phyloP scores from a whole-genome alignment of 495 filamentous ascomycete genomes.

The Penicillium lagena region DNA sequence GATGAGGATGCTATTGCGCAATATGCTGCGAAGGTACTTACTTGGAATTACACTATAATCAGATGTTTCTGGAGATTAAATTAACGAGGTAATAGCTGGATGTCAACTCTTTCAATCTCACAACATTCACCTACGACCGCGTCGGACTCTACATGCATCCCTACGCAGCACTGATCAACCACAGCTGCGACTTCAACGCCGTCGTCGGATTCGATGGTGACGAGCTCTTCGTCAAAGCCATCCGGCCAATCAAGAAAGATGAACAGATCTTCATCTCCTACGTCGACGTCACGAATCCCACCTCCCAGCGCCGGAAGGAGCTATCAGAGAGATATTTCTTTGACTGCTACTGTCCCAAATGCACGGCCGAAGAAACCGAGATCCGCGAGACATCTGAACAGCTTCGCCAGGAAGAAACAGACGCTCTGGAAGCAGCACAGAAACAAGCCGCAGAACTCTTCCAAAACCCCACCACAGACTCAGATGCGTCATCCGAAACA shows the following conservation, averaged over 20 bases:
- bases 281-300: slow-evolving; percentile 48
- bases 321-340: slow-evolving; percentile 59
- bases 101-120: slow-evolving; percentile 56
- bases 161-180: slow-evolving; percentile 54
- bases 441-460: slow-evolving; percentile 21
- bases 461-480: slow-evolving; percentile 6
- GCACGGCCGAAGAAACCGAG: slow-evolving; percentile 22
- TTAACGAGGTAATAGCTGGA: slow-evolving; percentile 31
- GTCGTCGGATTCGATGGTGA: slow-evolving; percentile 55
- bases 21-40: slow-evolving; percentile 33
- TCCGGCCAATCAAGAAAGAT: slow-evolving; percentile 40
- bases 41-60: neutral
- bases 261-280: slow-evolving; percentile 67
- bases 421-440: slow-evolving; percentile 14
- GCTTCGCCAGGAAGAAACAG: slow-evolving; percentile 1
- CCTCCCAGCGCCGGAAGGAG: slow-evolving; percentile 43
- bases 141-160: slow-evolving; percentile 59
- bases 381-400: slow-evolving; percentile 5
- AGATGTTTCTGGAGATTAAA: neutral
- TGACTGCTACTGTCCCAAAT: slow-evolving; percentile 54
- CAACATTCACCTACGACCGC: slow-evolving; percentile 49
- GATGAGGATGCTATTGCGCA: slow-evolving; percentile 29
- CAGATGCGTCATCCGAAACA: slow-evolving; percentile 7
- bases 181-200: slow-evolving; percentile 67
- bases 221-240: slow-evolving; percentile 37